These are phyloP conservation scores for Apiotrichum montevideense DNA, from an alignment of 1,284 basidiomycete species.

Conservation along the genomic window DNA sequence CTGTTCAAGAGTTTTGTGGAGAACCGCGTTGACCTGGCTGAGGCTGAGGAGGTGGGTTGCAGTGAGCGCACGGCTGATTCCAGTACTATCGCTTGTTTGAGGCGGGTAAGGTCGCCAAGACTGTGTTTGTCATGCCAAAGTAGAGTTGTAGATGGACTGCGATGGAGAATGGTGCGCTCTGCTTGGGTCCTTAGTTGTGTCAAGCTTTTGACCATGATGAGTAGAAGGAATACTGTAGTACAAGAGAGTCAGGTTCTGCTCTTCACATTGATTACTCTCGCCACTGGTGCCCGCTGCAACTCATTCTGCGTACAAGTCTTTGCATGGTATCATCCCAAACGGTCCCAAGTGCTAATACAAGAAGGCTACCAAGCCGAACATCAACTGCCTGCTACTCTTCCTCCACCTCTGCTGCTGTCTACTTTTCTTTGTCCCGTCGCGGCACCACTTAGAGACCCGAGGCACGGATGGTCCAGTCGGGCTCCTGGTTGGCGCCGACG, in stretches of 20 bases:
- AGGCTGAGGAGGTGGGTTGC: slow-evolving; percentile 37
- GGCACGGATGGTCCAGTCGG: slow-evolving; percentile 10
- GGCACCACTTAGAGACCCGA: neutral
- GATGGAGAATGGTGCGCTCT: too few relatives aligned
- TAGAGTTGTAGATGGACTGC: neutral
- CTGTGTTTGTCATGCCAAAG: slow-evolving; percentile 35
- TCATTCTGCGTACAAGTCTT: neutral
- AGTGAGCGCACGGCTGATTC: neutral
- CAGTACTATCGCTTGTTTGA: slow-evolving; percentile 45
- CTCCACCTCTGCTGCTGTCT: too few relatives aligned
- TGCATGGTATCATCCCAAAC: neutral
- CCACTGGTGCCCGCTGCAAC: too few relatives aligned
- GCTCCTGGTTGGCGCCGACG: slow-evolving; percentile 10
- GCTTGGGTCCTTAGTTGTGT: too few relatives aligned
- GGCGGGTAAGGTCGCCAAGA: slow-evolving; percentile 43
- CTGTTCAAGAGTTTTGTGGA: slow-evolving; percentile 42
- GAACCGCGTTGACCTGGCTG: slow-evolving; percentile 33
- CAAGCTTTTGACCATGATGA: too few relatives aligned
- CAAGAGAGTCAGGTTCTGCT: too few relatives aligned
- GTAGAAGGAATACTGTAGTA: too few relatives aligned
- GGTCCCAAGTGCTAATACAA: neutral
- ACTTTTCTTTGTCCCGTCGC: neutral
- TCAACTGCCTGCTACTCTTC: neutral
- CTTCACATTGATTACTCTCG: too few relatives aligned
- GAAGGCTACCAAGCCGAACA: neutral